Evolutionary conservation across 2,329 filamentous ascomycete species (phyloP).

Genomic region (Pyricularia sp.): DNA sequence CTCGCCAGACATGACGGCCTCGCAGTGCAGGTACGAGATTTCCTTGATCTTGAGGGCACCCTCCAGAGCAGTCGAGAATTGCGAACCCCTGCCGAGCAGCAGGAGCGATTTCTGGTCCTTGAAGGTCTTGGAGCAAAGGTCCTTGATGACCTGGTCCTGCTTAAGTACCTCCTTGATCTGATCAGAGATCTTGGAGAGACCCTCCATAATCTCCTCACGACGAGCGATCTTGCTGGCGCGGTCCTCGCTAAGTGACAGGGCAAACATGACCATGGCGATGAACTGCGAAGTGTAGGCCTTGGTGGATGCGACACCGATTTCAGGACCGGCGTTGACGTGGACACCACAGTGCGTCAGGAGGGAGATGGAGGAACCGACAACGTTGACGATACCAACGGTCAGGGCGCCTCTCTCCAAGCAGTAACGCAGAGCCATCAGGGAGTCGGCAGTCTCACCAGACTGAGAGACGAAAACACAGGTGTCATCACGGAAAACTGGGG

Average conservation of each 20-base stretch:
- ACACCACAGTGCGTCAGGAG: conserved; percentile 98
- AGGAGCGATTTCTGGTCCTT: conserved; percentile 96
- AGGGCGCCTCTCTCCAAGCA: conserved; percentile 95
- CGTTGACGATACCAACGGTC: conserved; percentile 97
- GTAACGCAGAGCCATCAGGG: conserved; percentile 92
- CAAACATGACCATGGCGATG: conserved; percentile 99
- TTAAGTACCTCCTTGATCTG: conserved; percentile 91
- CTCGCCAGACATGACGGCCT: conserved; percentile 99
- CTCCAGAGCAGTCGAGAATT: conserved; percentile 95
- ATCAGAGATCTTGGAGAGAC: conserved; percentile 73
- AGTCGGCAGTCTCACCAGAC: conserved; percentile 97
- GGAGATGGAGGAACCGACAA: conserved; percentile 96
- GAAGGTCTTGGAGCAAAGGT: conserved; percentile 84
- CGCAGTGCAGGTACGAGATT: conserved; percentile 98
- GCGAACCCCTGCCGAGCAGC: conserved; percentile 86
- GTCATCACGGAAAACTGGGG: conserved; percentile 97
- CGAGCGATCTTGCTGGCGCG: conserved; percentile 88
- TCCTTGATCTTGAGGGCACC: conserved; percentile 99
- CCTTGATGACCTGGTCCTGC: conserved; percentile 89
- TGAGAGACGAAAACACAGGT: conserved; percentile 98
- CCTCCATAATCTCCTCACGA: conserved; percentile 93
- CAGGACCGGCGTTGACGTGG: conserved; percentile 96
- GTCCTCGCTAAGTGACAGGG: conserved; percentile 90
- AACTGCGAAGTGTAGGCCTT: conserved; percentile 99
- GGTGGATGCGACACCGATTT: conserved; percentile 97